Evolutionary conservation across 345 rosid species (phyloP), one percentile per base, ranked within the genome.

Genomic region (Hibiscus syriacus): DNA sequence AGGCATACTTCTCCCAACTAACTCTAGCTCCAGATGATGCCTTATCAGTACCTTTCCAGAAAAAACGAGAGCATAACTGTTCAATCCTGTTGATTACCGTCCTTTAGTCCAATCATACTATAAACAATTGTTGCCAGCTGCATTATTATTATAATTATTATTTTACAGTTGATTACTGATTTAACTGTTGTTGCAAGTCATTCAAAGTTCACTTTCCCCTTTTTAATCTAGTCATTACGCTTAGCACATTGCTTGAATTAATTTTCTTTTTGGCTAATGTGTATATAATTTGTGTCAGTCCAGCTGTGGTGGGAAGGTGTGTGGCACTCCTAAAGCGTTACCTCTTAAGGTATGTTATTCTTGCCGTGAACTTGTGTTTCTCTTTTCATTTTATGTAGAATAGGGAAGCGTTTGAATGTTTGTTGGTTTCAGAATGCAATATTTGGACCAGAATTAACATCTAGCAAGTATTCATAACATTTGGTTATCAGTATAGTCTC

Each of bases 221-320:
- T 57, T 39, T 8, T 57, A 25, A 63, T 56, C 50, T 62, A 12
- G 13, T 22, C 32, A 60, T 50, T 39, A 32, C 50, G 53, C 25
- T 48, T 62, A 36, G n/a, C 2, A 14, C 50, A 11, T 10, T 38
- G 36, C 13, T 64, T 77, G 34, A 68, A 29, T 20, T 22, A 22
- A 12, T 54, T 20, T 58, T 66, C 32, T 66, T 68, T 36, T 64
- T 71, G 64, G 49, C 74, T 71, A 38, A 60, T 36, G 17, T 60
- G 17, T 11, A 53, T 76, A 55, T 67, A 55, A 64, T 71, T 69
- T 77, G 64, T 71, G 72, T 72, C 98, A 94, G 99, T 77, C 99
- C 99, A 46, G 98, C 95, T 49, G 96, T 91, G 54, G 98, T 94
- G 73, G 91, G 89, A 60, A 87, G 95, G 74, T 94, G 99, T 64